phyloP scores from a whole-genome alignment of 306 rosid species.

The Biancaea sappan region DNA sequence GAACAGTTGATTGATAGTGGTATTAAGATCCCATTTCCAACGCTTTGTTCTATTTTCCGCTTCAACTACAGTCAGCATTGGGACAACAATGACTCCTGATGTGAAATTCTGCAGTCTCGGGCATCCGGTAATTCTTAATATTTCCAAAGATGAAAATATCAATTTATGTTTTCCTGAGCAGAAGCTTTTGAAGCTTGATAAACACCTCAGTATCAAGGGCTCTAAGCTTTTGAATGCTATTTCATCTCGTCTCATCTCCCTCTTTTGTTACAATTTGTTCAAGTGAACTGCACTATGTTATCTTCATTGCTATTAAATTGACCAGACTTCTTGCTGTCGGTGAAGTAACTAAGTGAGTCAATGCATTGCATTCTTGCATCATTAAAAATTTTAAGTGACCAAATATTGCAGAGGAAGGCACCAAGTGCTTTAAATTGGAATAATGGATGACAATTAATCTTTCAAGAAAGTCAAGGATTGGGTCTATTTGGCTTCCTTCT shows the following conservation, averaged over 20 bases:
- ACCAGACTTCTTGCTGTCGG: too few species aligned
- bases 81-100: background rate
- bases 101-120: background rate
- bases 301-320: too few species aligned
- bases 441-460: too few species aligned
- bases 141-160: background rate
- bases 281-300: too few species aligned
- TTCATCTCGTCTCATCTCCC: background rate
- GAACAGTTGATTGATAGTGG: background rate
- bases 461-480: too few species aligned
- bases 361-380: too few species aligned
- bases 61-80: background rate
- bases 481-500: too few species aligned
- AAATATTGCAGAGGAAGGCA: too few species aligned
- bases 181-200: background rate
- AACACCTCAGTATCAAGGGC: background rate
- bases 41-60: background rate
- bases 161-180: background rate
- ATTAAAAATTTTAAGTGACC: too few species aligned
- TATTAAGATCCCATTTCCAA: background rate
- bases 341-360: too few species aligned
- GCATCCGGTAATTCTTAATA: background rate
- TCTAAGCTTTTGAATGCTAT: background rate
- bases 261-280: too few species aligned
- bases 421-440: too few species aligned